phyloP scores from a whole-genome alignment of 371 early-diverging fungal genomes.

The Rozella allomycis region DNA sequence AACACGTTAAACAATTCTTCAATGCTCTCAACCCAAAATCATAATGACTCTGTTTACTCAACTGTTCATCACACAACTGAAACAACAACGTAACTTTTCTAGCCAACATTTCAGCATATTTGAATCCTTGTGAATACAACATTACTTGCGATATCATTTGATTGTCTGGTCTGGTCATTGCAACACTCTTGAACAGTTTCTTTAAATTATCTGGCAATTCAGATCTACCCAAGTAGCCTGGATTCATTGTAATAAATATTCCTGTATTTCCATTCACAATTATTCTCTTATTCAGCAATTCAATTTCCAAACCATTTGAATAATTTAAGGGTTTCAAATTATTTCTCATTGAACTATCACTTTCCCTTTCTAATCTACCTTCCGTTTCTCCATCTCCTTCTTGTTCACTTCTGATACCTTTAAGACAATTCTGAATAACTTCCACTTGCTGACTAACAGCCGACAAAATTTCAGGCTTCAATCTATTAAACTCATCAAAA shows the following conservation, averaged over 20 bases:
- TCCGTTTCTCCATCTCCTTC: neutral
- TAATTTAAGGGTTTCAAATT: neutral
- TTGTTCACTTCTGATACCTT: too few species aligned
- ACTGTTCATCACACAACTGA: slow-evolving; percentile 75
- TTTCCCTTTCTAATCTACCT: too few species aligned
- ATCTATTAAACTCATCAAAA: slow-evolving; percentile 98
- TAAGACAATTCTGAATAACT: slow-evolving; percentile 83
- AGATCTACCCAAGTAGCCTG: slow-evolving; percentile 95
- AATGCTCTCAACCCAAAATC: slow-evolving; percentile 97
- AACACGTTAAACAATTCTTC: slow-evolving; percentile 92
- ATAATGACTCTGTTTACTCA: slow-evolving; percentile 86
- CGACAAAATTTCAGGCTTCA: slow-evolving; percentile 89
- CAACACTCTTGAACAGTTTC: slow-evolving; percentile 90
- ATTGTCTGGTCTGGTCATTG: slow-evolving; percentile 94
- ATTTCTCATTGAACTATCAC: too few species aligned
- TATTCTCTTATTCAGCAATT: slow-evolving; percentile 70
- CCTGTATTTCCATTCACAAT: slow-evolving; percentile 52
- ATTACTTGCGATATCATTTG: slow-evolving; percentile 42
- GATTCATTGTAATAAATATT: slow-evolving; percentile 99
- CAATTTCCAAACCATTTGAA: too few species aligned
- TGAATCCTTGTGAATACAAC: slow-evolving; percentile 68
- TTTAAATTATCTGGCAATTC: slow-evolving; percentile 95
- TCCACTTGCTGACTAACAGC: slow-evolving; percentile 97
- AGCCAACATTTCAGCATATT: slow-evolving; percentile 76
- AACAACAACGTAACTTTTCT: slow-evolving; percentile 90